These are phyloP conservation scores for Aspergillus brunneoviolaceus DNA, from an alignment of 2,329 filamentous ascomycete genomes.

Conservation along the genomic window DNA sequence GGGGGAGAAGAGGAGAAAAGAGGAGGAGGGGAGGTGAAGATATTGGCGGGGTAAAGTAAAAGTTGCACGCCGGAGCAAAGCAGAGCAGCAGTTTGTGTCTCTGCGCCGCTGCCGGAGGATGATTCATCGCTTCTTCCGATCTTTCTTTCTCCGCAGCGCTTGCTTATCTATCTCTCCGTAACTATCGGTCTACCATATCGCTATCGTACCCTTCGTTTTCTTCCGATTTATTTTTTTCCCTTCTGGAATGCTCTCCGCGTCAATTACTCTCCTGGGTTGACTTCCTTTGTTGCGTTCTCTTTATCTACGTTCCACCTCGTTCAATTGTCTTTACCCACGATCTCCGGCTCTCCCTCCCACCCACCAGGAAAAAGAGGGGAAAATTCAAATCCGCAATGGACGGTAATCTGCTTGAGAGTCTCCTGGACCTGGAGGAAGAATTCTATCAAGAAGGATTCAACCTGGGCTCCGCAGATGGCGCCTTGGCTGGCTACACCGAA, in stretches of 20 bases:
- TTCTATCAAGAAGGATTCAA: slow-evolving; percentile 83
- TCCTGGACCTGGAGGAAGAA: slow-evolving; percentile 61
- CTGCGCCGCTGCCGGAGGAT: slow-evolving; percentile 9
- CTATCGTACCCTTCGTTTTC: background rate
- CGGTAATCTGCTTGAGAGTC: slow-evolving; percentile 55
- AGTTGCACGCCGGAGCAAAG: background rate
- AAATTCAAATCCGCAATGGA: slow-evolving; percentile 32
- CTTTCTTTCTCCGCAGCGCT: slow-evolving; percentile 22
- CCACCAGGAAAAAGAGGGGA: background rate
- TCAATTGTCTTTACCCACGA: background rate
- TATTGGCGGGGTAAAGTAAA: slow-evolving; percentile 8
- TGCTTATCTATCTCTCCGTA: slow-evolving; percentile 39
- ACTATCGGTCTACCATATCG: slow-evolving; percentile 57
- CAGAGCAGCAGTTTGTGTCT: background rate
- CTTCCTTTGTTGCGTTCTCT: slow-evolving; percentile 8
- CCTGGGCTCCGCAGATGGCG: slow-evolving; percentile 73
- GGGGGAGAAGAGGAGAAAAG: slow-evolving; percentile 12
- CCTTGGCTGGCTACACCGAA: slow-evolving; percentile 76
- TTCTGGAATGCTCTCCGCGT: background rate
- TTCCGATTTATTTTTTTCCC: slow-evolving; percentile 50
- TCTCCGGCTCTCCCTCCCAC: slow-evolving; percentile 26
- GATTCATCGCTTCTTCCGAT: slow-evolving; percentile 18
- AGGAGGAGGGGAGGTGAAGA: slow-evolving; percentile 9
- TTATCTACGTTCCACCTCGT: slow-evolving; percentile 1
- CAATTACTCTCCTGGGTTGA: slow-evolving; percentile 11